Conservation (phyloP, 306 rosid species). For the Inga oerstediana region DNA sequence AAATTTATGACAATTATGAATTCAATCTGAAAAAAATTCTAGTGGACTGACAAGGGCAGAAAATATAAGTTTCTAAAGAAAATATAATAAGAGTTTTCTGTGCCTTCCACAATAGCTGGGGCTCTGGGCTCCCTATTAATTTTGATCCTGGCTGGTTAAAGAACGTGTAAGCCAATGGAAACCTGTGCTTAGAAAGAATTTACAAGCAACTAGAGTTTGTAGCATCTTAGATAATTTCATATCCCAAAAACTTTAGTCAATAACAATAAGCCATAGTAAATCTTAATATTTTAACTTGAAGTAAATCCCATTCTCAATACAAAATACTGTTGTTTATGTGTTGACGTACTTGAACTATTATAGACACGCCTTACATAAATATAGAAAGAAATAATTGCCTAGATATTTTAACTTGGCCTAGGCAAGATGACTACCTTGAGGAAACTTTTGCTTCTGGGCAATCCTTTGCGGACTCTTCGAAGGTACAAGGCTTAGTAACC, state of each 20-base stretch:
- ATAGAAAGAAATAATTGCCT: constrained; percentile 23
- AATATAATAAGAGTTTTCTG: neutral
- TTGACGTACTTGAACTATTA: constrained; percentile 6
- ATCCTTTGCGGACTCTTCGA: constrained; percentile 84
- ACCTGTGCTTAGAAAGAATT: constrained; percentile 19
- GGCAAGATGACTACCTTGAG: constrained; percentile 95
- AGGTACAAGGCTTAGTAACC: constrained; percentile 53
- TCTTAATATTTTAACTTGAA: neutral
- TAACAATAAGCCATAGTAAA: neutral
- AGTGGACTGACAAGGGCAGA: constrained; percentile 9
- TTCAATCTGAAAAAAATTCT: constrained; percentile 22
- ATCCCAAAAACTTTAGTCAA: neutral
- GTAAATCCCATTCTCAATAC: constrained; percentile 25
- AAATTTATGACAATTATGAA: constrained; percentile 22
- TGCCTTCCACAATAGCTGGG: constrained; percentile 4
- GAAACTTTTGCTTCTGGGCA: constrained; percentile 83
- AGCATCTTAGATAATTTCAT: constrained; percentile 17
- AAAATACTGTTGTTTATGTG: constrained; percentile 15
- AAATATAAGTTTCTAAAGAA: constrained; percentile 11
- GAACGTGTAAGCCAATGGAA: constrained; percentile 4
- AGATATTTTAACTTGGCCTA: constrained; percentile 39
- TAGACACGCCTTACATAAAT: constrained; percentile 15
- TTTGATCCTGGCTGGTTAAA: constrained; percentile 7
- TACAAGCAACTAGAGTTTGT: constrained; percentile 2
- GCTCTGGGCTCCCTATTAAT: neutral